Conservation (phyloP, 768 basidiomycete species). For the Lactarius pseudohatsudake region DNA sequence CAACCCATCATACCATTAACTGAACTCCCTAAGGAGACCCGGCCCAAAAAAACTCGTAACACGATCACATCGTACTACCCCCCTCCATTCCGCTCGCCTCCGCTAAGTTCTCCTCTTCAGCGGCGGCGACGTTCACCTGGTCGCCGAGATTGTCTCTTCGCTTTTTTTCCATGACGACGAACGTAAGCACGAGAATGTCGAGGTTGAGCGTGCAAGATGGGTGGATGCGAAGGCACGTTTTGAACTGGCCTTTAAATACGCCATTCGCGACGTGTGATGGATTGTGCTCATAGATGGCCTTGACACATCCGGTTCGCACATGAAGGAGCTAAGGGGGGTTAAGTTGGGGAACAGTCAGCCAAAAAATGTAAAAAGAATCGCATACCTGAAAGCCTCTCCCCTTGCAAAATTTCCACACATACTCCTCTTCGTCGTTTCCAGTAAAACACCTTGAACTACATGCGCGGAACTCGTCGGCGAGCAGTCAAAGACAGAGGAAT, state of each 20-base stretch:
- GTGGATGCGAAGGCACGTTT: conserved; percentile 46
- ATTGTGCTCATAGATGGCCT: conserved; percentile 26
- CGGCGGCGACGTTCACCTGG: conserved; percentile 27
- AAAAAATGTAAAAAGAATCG: neutral
- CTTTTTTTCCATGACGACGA: conserved; percentile 57
- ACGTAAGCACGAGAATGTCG: conserved; percentile 54
- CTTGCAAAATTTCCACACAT: conserved; percentile 28
- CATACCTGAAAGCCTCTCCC: conserved; percentile 26
- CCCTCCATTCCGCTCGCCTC: conserved; percentile 33
- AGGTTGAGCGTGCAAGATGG: conserved; percentile 46
- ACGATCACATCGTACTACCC: conserved; percentile 14
- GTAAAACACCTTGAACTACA: conserved; percentile 27
- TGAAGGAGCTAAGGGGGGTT: conserved; percentile 23
- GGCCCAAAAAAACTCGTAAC: neutral
- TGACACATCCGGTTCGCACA: conserved; percentile 24
- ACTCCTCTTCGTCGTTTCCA: conserved; percentile 29
- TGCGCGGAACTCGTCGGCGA: neutral
- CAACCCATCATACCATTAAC: neutral
- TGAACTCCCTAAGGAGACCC: neutral
- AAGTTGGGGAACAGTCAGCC: conserved; percentile 3
- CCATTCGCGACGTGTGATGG: conserved; percentile 41
- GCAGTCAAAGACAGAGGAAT: neutral
- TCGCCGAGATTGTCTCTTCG: conserved; percentile 40
- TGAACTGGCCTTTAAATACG: conserved; percentile 48
- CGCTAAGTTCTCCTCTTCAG: conserved; percentile 28